Evolutionary conservation across 2,329 filamentous ascomycete species (phyloP).

Genomic region (Corinectria fuckeliana): DNA sequence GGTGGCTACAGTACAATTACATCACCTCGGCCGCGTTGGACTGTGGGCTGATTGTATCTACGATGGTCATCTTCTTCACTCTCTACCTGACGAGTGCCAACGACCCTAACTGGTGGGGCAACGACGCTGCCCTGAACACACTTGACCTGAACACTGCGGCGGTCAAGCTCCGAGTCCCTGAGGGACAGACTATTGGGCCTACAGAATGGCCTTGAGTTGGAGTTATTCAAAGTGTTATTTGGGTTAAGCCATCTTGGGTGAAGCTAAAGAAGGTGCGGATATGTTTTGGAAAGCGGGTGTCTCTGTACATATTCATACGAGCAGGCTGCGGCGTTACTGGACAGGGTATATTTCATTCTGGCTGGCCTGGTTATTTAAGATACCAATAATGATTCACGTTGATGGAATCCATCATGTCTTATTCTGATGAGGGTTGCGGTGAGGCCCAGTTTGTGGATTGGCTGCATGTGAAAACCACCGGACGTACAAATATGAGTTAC

Average conservation of each 20-base stretch:
- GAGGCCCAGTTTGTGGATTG: too few species aligned
- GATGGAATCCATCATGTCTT: not conserved
- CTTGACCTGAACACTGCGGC: slow-evolving; percentile 54
- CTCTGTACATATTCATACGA: slow-evolving; percentile 22
- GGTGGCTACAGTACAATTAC: slow-evolving; percentile 84
- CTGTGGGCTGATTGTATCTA: slow-evolving; percentile 69
- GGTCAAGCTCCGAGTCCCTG: slow-evolving; percentile 49
- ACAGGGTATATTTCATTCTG: slow-evolving; percentile 21
- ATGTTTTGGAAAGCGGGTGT: slow-evolving; percentile 20
- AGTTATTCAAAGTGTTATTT: not conserved
- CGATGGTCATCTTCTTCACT: slow-evolving; percentile 73
- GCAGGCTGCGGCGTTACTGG: slow-evolving; percentile 29
- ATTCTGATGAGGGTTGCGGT: not conserved
- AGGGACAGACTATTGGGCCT: slow-evolving; percentile 60
- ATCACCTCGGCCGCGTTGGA: slow-evolving; percentile 75
- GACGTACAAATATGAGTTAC: too few species aligned
- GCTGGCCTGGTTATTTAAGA: slow-evolving; percentile 30
- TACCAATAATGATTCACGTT: slow-evolving; percentile 38
- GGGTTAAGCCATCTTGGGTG: slow-evolving; percentile 6
- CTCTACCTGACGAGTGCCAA: slow-evolving; percentile 64
- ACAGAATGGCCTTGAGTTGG: slow-evolving; percentile 49
- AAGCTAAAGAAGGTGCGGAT: slow-evolving; percentile 21
- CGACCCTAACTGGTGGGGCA: slow-evolving; percentile 69
- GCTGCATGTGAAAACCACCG: too few species aligned
- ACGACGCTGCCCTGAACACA: slow-evolving; percentile 54